These are phyloP conservation scores for Kernera saxatilis DNA, from an alignment of 345 rosid genomes.

Conservation along the genomic window DNA sequence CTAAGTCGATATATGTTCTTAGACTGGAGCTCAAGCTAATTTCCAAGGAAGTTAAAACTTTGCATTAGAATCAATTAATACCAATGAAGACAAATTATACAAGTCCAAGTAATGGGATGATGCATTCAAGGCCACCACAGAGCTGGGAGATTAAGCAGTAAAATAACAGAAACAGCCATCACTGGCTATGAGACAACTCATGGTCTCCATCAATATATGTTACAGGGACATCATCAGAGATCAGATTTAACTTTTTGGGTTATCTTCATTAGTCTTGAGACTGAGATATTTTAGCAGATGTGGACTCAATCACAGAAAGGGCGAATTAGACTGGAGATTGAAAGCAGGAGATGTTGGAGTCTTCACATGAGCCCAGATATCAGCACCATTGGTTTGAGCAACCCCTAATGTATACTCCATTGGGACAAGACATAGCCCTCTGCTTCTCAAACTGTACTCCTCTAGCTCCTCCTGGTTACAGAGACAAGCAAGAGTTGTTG, in stretches of 20 bases:
- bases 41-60: background rate
- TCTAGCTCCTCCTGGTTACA: slow-evolving; percentile 44
- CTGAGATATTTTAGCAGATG: background rate
- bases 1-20: background rate
- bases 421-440: slow-evolving; percentile 85
- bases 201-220: slow-evolving; percentile 1
- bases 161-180: background rate
- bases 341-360: slow-evolving; percentile 36
- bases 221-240: background rate
- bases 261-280: slow-evolving; percentile 1
- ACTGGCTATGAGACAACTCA: background rate
- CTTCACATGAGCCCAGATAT: slow-evolving; percentile 93
- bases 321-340: background rate
- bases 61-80: background rate
- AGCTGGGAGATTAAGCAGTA: slow-evolving; percentile 3
- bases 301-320: background rate
- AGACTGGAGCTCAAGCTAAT: background rate
- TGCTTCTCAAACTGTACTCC: slow-evolving; percentile 52
- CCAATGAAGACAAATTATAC: background rate
- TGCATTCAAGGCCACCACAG: background rate
- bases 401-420: slow-evolving; percentile 63
- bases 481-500: background rate
- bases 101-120: background rate
- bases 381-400: slow-evolving; percentile 90
- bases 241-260: background rate